Evolutionary conservation across 1,284 basidiomycete species (phyloP), one percentile per base, ranked within the genome.

Genomic region (Athelia sp.): DNA sequence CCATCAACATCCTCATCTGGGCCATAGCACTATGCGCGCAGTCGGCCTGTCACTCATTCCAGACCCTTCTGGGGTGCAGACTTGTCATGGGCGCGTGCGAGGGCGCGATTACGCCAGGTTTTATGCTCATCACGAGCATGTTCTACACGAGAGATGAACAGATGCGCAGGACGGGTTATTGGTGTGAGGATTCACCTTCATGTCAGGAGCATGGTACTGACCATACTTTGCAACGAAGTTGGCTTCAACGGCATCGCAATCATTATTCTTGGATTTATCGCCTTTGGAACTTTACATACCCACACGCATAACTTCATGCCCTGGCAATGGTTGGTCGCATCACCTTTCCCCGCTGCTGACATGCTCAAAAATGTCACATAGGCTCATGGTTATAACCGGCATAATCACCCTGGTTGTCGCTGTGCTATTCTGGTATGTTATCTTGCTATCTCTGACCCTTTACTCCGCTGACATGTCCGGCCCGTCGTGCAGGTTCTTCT

Each of bases 101-200:
- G 69, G 87, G 86, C 14, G 81, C 82, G 3, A 87, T 92, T 55
- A 92, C 88, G 1, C 82, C 86, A n/a, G 86, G 85, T 3, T 92
- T 90, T 66, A 71, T 91, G 72, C 81, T 91, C 58, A 73, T 81
- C 50, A 78, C 73, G 21, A 69, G 75, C 45, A 82, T 81, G 81
- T 90, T 90, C 63, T 92, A 91, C 63, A 90, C 86, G 3, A 76
- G 81, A n/a, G 75, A 70, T 3, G 89, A 91, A 59, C 84, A 88
- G 61, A 86, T 82, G 3, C 70, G 76, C 43, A 78, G 88, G 3
- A 81, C 87, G 8, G 85, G 87, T 1, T 87, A 85, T 59, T 87
- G 84, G 86, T 85, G 84, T 87, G 66, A 55, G 82, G 6, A 40
- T 40, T 34, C 11, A 11, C n/a, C 4, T 17, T 40, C 36, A 6